Conservation (phyloP, 2,329 filamentous ascomycete species). For the Paramyrothecium roridum region DNA sequence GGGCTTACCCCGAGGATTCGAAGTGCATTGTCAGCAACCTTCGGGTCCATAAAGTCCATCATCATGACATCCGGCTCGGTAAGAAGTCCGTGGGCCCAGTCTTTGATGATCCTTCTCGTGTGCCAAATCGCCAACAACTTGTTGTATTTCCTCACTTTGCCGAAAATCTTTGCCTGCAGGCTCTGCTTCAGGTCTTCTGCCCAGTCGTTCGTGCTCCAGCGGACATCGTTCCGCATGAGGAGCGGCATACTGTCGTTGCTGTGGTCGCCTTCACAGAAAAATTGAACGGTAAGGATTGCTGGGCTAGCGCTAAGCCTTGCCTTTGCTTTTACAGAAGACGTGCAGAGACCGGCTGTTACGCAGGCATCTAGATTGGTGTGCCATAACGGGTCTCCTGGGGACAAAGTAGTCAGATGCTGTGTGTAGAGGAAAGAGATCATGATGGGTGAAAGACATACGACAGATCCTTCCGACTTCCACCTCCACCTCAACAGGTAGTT, state of each 20-base stretch:
- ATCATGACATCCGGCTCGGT: too few species aligned
- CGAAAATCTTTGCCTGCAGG: slow-evolving; percentile 17
- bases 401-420: too few species aligned
- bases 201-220: slow-evolving; percentile 19
- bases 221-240: slow-evolving; percentile 20
- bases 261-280: slow-evolving; percentile 5
- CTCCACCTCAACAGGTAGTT: slow-evolving; percentile 3
- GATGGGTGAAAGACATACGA: too few species aligned
- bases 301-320: slow-evolving; percentile 9
- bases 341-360: slow-evolving; percentile 10
- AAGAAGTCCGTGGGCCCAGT: too few species aligned
- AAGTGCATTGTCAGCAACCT: too few species aligned
- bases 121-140: slow-evolving; percentile 29
- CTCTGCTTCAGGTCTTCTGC: slow-evolving; percentile 8
- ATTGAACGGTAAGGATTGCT: slow-evolving; percentile 10
- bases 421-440: too few species aligned
- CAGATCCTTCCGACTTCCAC: too few species aligned
- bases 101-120: slow-evolving; percentile 13
- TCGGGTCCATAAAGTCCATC: too few species aligned
- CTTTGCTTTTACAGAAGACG: slow-evolving; percentile 18
- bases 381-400: too few species aligned
- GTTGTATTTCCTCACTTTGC: slow-evolving; percentile 24
- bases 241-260: slow-evolving; percentile 9
- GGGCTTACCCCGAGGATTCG: too few species aligned
- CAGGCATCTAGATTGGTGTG: too few species aligned